Percentiles rank a stretch among this genome's conserved stretches.
phyloP scores from a whole-genome alignment of 116 monocot genomes.

The Trichopus zeylanicus region DNA sequence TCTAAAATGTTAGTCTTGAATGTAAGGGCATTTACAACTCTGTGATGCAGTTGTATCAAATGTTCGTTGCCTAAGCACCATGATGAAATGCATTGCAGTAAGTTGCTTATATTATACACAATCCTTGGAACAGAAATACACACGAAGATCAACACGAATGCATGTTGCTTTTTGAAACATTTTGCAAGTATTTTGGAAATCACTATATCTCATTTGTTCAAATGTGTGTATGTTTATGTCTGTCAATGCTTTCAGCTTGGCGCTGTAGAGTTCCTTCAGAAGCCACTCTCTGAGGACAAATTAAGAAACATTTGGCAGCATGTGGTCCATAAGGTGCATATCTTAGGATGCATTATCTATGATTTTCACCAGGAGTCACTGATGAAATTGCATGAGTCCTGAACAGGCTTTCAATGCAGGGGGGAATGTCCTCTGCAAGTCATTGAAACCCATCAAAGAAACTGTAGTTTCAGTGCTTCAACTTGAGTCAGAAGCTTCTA shows the following conservation, averaged over 20 bases:
- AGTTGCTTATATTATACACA: constrained; percentile 9
- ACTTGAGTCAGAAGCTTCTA: constrained; percentile 13
- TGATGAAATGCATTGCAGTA: constrained; percentile 76
- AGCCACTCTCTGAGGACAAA: constrained; percentile 75
- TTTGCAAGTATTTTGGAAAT: not conserved
- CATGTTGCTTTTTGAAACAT: too few species aligned
- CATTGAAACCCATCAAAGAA: constrained; percentile 65
- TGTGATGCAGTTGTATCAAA: constrained; percentile 61
- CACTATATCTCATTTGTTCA: not conserved
- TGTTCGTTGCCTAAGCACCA: constrained; percentile 51
- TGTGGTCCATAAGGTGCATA: constrained; percentile 73
- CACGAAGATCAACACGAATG: not conserved
- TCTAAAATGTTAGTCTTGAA: too few species aligned
- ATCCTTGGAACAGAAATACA: not conserved
- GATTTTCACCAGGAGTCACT: not conserved
- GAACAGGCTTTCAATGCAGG: constrained; percentile 78
- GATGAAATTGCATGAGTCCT: not conserved
- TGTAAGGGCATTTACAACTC: too few species aligned
- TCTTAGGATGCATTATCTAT: not conserved
- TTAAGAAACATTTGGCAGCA: constrained; percentile 83
- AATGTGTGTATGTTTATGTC: not conserved
- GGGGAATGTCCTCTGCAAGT: constrained; percentile 26
- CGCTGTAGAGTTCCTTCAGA: constrained; percentile 76
- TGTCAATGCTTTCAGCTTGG: constrained; percentile 46
- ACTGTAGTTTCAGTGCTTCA: constrained; percentile 44